Evolutionary conservation across 2,329 filamentous ascomycete species (phyloP).

Genomic region (Xylariaceae sp.): DNA sequence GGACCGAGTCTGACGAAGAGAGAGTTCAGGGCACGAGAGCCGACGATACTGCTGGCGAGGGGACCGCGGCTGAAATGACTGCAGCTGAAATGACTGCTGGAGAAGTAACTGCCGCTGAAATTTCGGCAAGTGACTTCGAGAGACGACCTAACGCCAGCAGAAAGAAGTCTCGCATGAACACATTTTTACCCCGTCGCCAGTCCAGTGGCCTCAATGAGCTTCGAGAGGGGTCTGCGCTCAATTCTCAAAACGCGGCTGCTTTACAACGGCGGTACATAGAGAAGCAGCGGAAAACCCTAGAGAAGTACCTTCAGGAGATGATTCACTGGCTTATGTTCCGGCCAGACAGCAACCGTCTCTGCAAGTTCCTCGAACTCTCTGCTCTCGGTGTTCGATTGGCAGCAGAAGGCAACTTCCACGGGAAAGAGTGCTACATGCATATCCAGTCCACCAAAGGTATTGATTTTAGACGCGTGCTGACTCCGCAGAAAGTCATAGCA

Average conservation of each 20-base stretch:
- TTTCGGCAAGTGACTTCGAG: conserved; percentile 65
- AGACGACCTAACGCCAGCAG: conserved; percentile 39
- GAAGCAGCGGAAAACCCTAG: conserved; percentile 76
- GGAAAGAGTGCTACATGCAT: conserved; percentile 90
- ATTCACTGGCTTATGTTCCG: conserved; percentile 96
- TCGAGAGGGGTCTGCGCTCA: conserved; percentile 39
- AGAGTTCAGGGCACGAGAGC: conserved; percentile 36
- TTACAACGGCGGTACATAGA: conserved; percentile 65
- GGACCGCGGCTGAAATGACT: conserved; percentile 42
- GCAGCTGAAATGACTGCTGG: conserved; percentile 41
- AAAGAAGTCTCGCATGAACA: conserved; percentile 48
- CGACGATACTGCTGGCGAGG: conserved; percentile 35
- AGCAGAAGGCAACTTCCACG: conserved; percentile 93
- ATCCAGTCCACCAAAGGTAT: conserved; percentile 88
- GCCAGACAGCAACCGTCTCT: conserved; percentile 89
- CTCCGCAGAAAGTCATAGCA: conserved; percentile 70
- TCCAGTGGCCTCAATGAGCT: conserved; percentile 47
- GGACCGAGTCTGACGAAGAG: conserved; percentile 73
- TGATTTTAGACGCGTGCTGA: conserved; percentile 76
- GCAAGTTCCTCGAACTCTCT: conserved; percentile 92
- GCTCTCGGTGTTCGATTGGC: conserved; percentile 89
- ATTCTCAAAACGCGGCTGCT: conserved; percentile 47
- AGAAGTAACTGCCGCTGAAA: conserved; percentile 48
- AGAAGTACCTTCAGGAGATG: conserved; percentile 88
- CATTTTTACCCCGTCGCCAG: conserved; percentile 50